These are phyloP conservation scores for Cystobasidium onofrii DNA, from an alignment of 768 basidiomycete genomes.

Conservation along the genomic window DNA sequence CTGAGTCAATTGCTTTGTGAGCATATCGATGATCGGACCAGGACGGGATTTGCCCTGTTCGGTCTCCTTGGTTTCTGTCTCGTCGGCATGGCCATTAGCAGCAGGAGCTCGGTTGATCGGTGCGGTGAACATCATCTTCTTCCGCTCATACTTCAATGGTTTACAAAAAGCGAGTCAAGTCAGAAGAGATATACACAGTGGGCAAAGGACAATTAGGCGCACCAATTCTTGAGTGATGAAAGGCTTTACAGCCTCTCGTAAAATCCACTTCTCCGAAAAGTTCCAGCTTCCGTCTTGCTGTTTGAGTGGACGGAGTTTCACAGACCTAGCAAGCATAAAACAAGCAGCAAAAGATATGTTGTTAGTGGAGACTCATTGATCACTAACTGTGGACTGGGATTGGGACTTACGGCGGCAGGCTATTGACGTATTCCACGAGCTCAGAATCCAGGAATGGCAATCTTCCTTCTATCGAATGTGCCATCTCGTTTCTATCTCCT, in stretches of 20 bases:
- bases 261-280: conserved; percentile 41
- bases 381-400: not conserved
- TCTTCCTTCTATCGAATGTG: conserved; percentile 42
- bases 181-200: not conserved
- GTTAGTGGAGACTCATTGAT: too few relatives aligned
- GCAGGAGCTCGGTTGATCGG: conserved; percentile 38
- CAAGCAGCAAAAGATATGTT: too few relatives aligned
- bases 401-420: conserved; percentile 33
- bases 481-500: conserved; percentile 44
- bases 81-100: conserved; percentile 19
- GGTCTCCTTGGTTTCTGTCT: conserved; percentile 8
- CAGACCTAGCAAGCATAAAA: too few relatives aligned
- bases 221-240: conserved; percentile 43
- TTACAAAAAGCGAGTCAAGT: not conserved
- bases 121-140: conserved; percentile 35
- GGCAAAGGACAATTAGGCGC: not conserved
- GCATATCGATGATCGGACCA: conserved; percentile 36
- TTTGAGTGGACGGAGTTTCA: conserved; percentile 34
- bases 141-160: not conserved
- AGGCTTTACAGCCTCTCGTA: conserved; percentile 43
- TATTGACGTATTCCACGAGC: conserved; percentile 42
- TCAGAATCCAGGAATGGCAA: conserved; percentile 43
- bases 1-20: conserved; percentile 36
- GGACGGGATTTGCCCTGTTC: not conserved
- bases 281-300: not conserved